Base-by-base conservation (phyloP, 2,329 filamentous ascomycete genomes). In the Penicillium expansum region DNA sequence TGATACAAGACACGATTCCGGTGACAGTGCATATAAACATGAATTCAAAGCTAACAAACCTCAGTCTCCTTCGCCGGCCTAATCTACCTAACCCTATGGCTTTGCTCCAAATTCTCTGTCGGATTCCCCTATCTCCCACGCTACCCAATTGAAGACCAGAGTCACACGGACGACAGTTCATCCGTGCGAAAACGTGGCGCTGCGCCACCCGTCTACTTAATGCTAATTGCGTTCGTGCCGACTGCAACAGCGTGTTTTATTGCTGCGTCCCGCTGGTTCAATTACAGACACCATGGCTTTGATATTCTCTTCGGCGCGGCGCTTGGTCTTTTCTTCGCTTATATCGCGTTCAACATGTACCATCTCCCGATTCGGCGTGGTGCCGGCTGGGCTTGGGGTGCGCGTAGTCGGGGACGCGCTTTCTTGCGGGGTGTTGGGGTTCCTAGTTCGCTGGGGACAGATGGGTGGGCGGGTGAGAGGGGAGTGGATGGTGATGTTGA, bases 241-340 rank as follows among this genome's bases (percentile, higher is more conserved):
- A 83, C 92, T 62, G 88, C 86, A 55, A 78, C 84, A 1, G 88
- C 92, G 5, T 83, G 92, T 61, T 96, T 92, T 76, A 89, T 97
- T 60, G 82, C 88, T n/a, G 85, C 87, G 29, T 93, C 91, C 1
- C 88, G 93, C 11, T 97, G 88, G 83, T 92, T 88, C 58, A 88
- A 97, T 73, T 95, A 88, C 77, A 86, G 90, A 38, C 93, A 97
- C 73, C 90, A 93, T 71, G 92, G 88, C n/a, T 93, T 96, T 71
- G 93, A 97, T 63, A 90, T 97, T 62, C 76, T 97, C 2, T 91
- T 89, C 61, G 93, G 93, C n/a, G 89, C 87, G 54, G 63, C 89
- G 13, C 88, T 97, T 60, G 93, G 93, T 9, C 82, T 87, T 14
- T 75, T 86, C 43, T 84, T 84, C 37, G 84, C 90, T 20, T 86